A percentile compares a stretch with the other conserved stretches of the same genome.
Conservation (phyloP, 2,329 filamentous ascomycete genomes). For the Juglanconis juglandina region DNA sequence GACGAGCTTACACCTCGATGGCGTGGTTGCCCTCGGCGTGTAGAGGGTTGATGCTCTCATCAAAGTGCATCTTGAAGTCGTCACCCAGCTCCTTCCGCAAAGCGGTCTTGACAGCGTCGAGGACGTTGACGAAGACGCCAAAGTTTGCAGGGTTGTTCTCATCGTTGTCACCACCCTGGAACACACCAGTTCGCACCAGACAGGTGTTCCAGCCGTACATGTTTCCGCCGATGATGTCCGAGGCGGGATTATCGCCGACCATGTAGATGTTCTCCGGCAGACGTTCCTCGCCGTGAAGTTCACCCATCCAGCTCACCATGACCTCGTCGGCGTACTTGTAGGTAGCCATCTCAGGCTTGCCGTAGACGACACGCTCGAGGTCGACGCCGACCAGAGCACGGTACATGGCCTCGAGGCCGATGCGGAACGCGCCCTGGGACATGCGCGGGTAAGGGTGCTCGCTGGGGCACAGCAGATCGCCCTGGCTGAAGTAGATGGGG, state of each 20-base stretch:
- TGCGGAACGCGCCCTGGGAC: conserved; percentile 73
- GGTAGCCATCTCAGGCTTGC: conserved; percentile 71
- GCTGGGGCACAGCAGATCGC: conserved; percentile 54
- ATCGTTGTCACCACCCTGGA: conserved; percentile 73
- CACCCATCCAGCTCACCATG: conserved; percentile 70
- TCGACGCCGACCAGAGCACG: conserved; percentile 66
- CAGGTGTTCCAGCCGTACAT: conserved; percentile 82
- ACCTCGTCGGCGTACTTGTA: conserved; percentile 78
- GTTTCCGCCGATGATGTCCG: conserved; percentile 73
- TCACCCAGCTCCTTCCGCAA: conserved; percentile 67
- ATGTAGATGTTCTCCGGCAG: conserved; percentile 71
- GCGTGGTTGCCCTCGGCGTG: conserved; percentile 18
- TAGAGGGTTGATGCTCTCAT: conserved; percentile 64
- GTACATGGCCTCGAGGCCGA: conserved; percentile 71
- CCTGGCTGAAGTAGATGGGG: conserved; percentile 64
- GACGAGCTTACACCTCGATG: conserved; percentile 4
- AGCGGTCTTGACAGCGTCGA: conserved; percentile 67
- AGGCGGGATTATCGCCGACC: conserved; percentile 72
- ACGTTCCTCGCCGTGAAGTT: conserved; percentile 68
- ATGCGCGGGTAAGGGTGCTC: conserved; percentile 65
- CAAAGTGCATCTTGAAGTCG: conserved; percentile 72
- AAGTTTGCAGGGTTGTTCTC: conserved; percentile 74
- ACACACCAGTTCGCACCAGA: conserved; percentile 73
- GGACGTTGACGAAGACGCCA: conserved; percentile 70
- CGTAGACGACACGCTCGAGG: conserved; percentile 72